Evolutionary conservation across 1,139 yeast genomes (phyloP), one percentile per base, ranked within the genome.

Genomic region (Sugiyamaella neomexicana): DNA sequence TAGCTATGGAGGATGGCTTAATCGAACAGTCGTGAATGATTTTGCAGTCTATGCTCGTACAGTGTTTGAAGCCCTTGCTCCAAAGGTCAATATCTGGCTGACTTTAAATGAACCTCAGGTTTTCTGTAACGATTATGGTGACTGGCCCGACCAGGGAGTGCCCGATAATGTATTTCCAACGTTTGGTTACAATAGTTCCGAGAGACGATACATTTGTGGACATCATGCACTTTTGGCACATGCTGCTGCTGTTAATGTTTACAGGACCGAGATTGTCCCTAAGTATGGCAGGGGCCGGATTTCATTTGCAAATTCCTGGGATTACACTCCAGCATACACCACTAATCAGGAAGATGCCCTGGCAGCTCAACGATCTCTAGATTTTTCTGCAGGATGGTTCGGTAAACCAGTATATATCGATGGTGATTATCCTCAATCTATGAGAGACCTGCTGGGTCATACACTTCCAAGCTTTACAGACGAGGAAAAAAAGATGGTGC

Each of bases 101-200:
- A 69, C 74, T 4, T 58, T 71, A 54, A 73, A 73, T 56, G 76
- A 73, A 55, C 76, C 76, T 5, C 64, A 64, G 44, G 57, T 66
- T 1, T 62, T 62, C 52, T 57, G 65, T 50, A 52, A 55, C 17
- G 64, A 62, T 39, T 62, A 62, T 46, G 56, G 50, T 16, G 55
- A 51, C 15, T 60, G 62, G 62, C 61, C 62, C 12, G 57, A 39
- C 8, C 50, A 42, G 9, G 46, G 53, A 2, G 58, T 64, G 2
- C 59, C 64, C 6, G 65, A 63, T 29, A 25, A 38, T 1, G 56
- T 62, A 12, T 64, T 64, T 48, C 67, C 67, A 1, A 58, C 60
- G 2, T 61, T 58, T 47, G 64, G 59, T 2, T 23, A 53, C 23
- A 56, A 54, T 46, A 46, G 55, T 13, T 42, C 44, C 27, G 42